phyloP scores from a whole-genome alignment of 73 alveolate species.

The Effrenium voratum region DNA sequence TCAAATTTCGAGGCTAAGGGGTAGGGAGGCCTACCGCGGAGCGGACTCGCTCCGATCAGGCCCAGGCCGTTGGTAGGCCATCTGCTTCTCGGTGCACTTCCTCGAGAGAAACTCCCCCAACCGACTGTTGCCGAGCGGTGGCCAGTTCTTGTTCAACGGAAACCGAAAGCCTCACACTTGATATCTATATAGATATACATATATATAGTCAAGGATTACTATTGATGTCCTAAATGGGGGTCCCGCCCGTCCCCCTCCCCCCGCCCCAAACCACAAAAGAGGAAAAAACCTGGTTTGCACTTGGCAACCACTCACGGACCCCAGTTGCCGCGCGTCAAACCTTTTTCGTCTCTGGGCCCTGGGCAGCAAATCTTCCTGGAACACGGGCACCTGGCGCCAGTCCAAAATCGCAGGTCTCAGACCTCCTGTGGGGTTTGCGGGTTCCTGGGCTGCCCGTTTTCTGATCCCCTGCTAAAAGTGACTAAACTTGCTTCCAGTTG shows the following conservation, averaged over 20 bases:
- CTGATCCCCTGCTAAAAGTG: not conserved
- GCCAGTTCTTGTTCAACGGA: not conserved
- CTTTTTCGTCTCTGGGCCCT: not conserved
- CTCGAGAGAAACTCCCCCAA: slow-evolving; percentile 17
- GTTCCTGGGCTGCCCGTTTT: not conserved
- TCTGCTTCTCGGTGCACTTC: slow-evolving; percentile 47
- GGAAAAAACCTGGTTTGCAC: not conserved
- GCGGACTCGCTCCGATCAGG: not conserved
- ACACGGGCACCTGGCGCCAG: slow-evolving; percentile 84
- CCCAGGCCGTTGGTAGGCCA: slow-evolving; percentile 61
- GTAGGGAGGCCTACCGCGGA: too few relatives aligned
- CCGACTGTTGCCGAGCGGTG: not conserved
- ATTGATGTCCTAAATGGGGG: not conserved
- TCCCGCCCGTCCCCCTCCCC: not conserved
- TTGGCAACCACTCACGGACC: not conserved
- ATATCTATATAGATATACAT: not conserved
- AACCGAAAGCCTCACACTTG: not conserved
- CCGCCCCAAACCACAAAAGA: not conserved
- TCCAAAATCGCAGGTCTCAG: not conserved
- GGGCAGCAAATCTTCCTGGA: slow-evolving; percentile 48
- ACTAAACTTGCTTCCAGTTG: not conserved
- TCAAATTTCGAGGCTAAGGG: too few relatives aligned
- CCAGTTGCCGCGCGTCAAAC: not conserved
- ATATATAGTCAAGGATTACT: not conserved
- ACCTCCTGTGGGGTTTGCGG: not conserved